phyloP scores from a whole-genome alignment of 2,329 filamentous ascomycete species.

The Chrysoporthe austroafricana region DNA sequence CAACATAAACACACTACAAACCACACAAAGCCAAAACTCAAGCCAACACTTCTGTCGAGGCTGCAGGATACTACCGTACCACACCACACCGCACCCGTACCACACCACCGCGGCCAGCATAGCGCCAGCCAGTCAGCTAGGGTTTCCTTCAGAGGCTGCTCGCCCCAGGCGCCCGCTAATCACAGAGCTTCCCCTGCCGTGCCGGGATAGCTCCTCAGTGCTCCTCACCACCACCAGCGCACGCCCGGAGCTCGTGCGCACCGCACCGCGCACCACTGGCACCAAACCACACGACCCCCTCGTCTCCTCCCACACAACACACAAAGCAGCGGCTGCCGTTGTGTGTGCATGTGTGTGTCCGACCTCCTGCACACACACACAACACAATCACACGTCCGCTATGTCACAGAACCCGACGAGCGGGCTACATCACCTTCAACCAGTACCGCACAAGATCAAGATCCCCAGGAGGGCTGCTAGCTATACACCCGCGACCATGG shows the following conservation, averaged over 20 bases:
- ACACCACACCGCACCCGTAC: not conserved
- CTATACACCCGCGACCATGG: constrained; percentile 64
- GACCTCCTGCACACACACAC: constrained; percentile 18
- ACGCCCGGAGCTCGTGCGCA: not conserved
- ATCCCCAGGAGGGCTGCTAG: constrained; percentile 62
- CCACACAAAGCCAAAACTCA: not conserved
- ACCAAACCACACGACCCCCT: not conserved
- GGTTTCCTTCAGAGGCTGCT: not conserved
- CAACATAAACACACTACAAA: not conserved
- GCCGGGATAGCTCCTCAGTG: constrained; percentile 4
- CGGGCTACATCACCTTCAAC: constrained; percentile 23
- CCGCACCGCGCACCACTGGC: not conserved
- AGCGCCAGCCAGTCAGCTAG: not conserved
- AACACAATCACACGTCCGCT: constrained; percentile 25
- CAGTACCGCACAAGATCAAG: constrained; percentile 60
- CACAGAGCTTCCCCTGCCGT: constrained; percentile 8
- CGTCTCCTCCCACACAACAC: constrained; percentile 3
- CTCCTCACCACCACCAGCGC: not conserved
- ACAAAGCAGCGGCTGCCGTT: not conserved
- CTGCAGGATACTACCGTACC: not conserved
- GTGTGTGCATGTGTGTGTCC: not conserved
- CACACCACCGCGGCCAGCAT: not conserved
- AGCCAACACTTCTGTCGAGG: not conserved
- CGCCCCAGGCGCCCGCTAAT: not conserved
- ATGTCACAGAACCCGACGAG: constrained; percentile 29